Evolutionary conservation across 176 grass and related monocot genomes (phyloP), one percentile per base, ranked within the genome.

Genomic region (Triticum urartu): DNA sequence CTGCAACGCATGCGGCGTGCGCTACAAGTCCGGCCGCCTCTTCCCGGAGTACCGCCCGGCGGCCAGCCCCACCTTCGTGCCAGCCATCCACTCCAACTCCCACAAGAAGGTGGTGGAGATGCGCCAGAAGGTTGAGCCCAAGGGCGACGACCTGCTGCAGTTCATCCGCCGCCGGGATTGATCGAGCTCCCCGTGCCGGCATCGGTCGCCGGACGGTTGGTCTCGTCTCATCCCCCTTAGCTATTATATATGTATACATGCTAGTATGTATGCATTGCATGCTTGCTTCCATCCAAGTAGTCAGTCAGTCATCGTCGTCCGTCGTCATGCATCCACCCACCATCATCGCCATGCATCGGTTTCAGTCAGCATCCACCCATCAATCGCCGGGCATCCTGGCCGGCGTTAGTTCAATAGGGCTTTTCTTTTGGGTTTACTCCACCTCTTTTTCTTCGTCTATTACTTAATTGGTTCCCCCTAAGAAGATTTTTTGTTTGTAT

Each of bases 71-170:
- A 99, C 94, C 54, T 99, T 99, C 75, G 89, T 99, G 75, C 89
- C 97, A 6, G 8, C 83, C 61, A 76, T 99, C 80, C 97, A 99
- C 63, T 99, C 97, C 80, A 99, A 99, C 72, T 98, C 96, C 10
- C 96, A 98, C 86, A 98, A 95, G 92, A 98, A 95, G 88, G 96
- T 98, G 78, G 96, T 98, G 6, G 96, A 98, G 90, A 95, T 98
- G 92, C 91, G 96, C 50, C 86, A 91, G 64, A 94, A 98, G 82
- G 60, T 38, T 26, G 86, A 65, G 35, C 30, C 40, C 2, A 82
- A 25, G 58, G 81, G 65, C 47, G 81, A 79, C 68, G 89, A 95
- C 50, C 92, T 98, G 14, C 93, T 98, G 34, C 88, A 90, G 38
- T 85, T 87, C 65, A 98, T 98, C 75, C 96, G 96, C 70, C 91